Conservation (phyloP, 768 basidiomycete genomes). For the Guyanaporus albipodus region DNA sequence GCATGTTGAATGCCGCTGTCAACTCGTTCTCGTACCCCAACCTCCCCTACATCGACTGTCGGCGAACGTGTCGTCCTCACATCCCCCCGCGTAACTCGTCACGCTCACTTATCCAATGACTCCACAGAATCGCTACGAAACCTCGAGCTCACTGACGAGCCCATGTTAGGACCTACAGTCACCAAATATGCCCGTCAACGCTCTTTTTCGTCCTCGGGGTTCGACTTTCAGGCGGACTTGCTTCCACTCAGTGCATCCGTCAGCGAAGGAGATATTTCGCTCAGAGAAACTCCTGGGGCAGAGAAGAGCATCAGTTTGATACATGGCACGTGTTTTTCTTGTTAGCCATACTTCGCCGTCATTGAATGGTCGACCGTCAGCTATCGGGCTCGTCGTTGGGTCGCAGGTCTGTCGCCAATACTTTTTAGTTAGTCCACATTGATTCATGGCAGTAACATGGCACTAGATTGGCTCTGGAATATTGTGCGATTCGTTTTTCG, state of each 20-base stretch:
- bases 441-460: conserved; percentile 2
- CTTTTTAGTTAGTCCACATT: neutral
- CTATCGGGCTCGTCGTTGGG: conserved; percentile 83
- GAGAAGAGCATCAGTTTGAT: conserved; percentile 76
- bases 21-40: conserved; percentile 15
- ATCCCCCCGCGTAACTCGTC: conserved; percentile 1
- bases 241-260: conserved; percentile 75
- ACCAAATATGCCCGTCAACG: conserved; percentile 36
- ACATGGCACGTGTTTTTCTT: conserved; percentile 53
- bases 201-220: conserved; percentile 69
- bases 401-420: conserved; percentile 51
- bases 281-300: conserved; percentile 47
- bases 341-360: neutral
- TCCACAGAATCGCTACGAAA: conserved; percentile 76
- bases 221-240: conserved; percentile 75
- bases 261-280: conserved; percentile 58
- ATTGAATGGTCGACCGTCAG: conserved; percentile 35
- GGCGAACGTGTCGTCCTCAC: conserved; percentile 11
- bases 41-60: conserved; percentile 11
- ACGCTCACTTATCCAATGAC: conserved; percentile 32
- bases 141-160: conserved; percentile 72
- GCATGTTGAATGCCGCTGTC: conserved; percentile 16
- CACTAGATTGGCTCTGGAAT: conserved; percentile 86
- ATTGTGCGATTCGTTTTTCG: conserved; percentile 56
- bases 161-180: conserved; percentile 27